Evolutionary conservation across 2,329 filamentous ascomycete genomes (phyloP), one percentile per base, ranked within the genome.

Genomic region (Atkinsonella hypoxylon): DNA sequence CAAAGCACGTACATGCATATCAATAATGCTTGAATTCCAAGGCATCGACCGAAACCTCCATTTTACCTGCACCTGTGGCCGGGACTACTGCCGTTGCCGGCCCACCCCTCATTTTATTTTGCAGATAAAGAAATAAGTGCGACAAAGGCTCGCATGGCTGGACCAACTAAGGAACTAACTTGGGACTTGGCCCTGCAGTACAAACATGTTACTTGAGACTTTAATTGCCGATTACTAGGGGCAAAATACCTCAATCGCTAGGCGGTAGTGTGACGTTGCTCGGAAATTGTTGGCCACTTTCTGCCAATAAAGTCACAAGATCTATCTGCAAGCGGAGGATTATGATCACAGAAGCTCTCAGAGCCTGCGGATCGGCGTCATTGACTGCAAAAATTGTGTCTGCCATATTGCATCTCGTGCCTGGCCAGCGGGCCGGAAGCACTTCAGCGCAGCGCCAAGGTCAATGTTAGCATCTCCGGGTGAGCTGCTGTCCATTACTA

Each of bases 191-290:
- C 17, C 18, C 39, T 41, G 34, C 11, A 41, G 39, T 41, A 40
- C 13, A 18, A 47, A 39, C 26, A 13, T 26, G 13, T 20, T 12
- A 15, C 36, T n/a, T 18, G 18, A 18, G 34, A 36, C 31, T 15
- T 46, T 11, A 18, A 30, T n/a, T 47, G 12, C 22, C 17, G 17
- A 26, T 13, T 30, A 22, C 34, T 18, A 12, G 26, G 15, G 38
- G 17, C 26, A 40, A 48, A 48, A 48, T 48, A 26, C 47, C 47
- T 42, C 36, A 48, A n/a, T 34, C 8, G 15, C 26, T n/a, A 32
- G 38, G 22, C 38, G 22, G 22, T n/a, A 30, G 43, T 50, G 32
- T 32, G 40, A 45, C 42, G 12, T 50, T 45, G 31, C 34, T 46
- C 41, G 15, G 17, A 45, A 20, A 20, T n/a, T 20, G 48, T 15